Percentiles rank a stretch among this genome's conserved stretches.
These are phyloP conservation scores for Gnetum montanum DNA, from an alignment of 75 land plant species.

Conservation along the genomic window DNA sequence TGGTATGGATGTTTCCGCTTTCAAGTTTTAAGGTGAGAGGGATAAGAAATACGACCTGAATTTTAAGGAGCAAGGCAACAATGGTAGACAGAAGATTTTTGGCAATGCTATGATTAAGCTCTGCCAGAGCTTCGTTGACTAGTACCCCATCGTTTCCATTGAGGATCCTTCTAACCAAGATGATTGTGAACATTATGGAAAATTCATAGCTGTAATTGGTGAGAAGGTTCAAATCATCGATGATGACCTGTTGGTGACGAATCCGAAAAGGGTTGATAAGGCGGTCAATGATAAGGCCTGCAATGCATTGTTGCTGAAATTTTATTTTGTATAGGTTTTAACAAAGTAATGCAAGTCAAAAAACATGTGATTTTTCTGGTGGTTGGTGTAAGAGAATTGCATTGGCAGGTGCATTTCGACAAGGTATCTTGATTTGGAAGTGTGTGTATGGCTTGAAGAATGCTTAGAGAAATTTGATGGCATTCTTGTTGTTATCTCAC, in stretches of 20 bases:
- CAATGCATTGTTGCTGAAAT: conserved; percentile 97
- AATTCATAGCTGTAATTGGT: conserved; percentile 63
- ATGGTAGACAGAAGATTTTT: conserved; percentile 83
- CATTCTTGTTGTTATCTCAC: no score
- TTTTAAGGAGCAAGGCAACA: conserved; percentile 94
- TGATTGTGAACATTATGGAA: conserved; percentile 86
- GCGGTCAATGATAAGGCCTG: conserved; percentile 86
- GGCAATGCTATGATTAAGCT: conserved; percentile 68
- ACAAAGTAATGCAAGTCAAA: no score
- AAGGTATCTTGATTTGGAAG: no score
- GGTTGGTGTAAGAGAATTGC: no score
- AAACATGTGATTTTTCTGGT: no score
- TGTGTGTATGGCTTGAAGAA: no score
- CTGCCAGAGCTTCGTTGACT: conserved; percentile 72
- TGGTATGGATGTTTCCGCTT: conserved; percentile 99
- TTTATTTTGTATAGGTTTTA: no score
- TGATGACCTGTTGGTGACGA: conserved; percentile 93
- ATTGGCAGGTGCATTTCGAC: no score
- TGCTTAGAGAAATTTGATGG: no score
- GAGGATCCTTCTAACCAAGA: conserved; percentile 98
- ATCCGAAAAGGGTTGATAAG: conserved; percentile 86
- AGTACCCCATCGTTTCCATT: conserved; percentile 85
- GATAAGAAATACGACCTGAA: conserved; percentile 88
- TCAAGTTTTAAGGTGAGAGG: conserved; percentile 68
- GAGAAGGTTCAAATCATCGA: conserved; percentile 85